Percentiles rank a stretch among this genome's conserved stretches.
Conservation (phyloP, 106 monocot genomes). For the Dactylorhiza incarnata region DNA sequence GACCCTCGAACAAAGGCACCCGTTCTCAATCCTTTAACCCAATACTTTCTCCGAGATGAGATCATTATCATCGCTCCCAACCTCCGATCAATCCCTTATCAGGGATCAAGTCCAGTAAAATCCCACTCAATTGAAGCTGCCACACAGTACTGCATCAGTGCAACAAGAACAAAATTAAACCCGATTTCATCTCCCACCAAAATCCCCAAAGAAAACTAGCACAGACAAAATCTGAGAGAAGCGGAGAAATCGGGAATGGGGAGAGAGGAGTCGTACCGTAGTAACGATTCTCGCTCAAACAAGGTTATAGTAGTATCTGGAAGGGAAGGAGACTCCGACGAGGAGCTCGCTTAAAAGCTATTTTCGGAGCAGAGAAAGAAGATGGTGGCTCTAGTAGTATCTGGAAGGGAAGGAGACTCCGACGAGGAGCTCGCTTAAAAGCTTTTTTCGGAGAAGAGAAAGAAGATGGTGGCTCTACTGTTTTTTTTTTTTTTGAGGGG, state of each 20-base stretch:
- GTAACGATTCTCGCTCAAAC: neutral
- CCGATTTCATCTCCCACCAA: neutral
- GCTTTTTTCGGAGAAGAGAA: neutral
- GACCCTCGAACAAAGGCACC: neutral
- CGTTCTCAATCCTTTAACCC: neutral
- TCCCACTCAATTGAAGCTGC: neutral
- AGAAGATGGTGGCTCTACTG: neutral
- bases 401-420: no score
- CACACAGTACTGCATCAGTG: neutral
- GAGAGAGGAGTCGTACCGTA: neutral
- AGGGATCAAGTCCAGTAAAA: neutral
- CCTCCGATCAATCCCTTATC: neutral
- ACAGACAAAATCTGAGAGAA: neutral
- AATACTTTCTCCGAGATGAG: neutral
- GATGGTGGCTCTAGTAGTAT: neutral
- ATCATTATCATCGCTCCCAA: neutral
- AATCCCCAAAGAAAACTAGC: neutral
- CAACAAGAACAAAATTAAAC: neutral
- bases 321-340: neutral
- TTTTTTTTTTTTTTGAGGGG: no score
- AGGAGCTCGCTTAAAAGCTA: neutral
- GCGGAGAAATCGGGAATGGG: neutral
- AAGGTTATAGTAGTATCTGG: neutral
- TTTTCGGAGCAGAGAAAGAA: neutral
- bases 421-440: no score